A percentile compares a stretch with the other conserved stretches of the same genome.
phyloP scores from a whole-genome alignment of 2,329 filamentous ascomycete species.

The Chrysoporthe puriensis region DNA sequence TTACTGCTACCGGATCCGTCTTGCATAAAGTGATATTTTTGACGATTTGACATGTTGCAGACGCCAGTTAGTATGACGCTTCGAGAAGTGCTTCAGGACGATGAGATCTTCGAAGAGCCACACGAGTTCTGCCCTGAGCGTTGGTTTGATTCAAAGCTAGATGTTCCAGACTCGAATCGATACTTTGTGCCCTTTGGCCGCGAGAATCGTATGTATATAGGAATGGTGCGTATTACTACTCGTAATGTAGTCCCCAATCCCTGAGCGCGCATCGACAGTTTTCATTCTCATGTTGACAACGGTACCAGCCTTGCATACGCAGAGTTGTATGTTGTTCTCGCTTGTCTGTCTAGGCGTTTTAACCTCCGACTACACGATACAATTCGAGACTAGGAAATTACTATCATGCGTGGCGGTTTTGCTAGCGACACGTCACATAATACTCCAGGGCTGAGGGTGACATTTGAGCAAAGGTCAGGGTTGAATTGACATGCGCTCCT shows the following conservation, averaged over 20 bases:
- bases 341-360: background rate
- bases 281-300: background rate
- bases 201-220: background rate
- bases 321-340: background rate
- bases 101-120: background rate
- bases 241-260: background rate
- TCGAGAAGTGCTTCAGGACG: background rate
- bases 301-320: background rate
- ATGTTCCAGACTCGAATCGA: background rate
- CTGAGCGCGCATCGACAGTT: background rate
- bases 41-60: background rate
- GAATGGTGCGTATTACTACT: background rate
- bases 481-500: background rate
- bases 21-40: background rate
- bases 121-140: background rate
- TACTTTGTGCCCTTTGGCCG: background rate
- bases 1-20: background rate
- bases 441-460: background rate
- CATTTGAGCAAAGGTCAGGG: background rate
- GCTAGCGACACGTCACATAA: background rate
- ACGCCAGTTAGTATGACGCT: background rate
- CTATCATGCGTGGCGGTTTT: background rate
- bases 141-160: background rate
- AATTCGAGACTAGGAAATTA: background rate
- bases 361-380: background rate